phyloP scores from a whole-genome alignment of 2,329 filamentous ascomycete genomes.

The Seiridium cupressi region DNA sequence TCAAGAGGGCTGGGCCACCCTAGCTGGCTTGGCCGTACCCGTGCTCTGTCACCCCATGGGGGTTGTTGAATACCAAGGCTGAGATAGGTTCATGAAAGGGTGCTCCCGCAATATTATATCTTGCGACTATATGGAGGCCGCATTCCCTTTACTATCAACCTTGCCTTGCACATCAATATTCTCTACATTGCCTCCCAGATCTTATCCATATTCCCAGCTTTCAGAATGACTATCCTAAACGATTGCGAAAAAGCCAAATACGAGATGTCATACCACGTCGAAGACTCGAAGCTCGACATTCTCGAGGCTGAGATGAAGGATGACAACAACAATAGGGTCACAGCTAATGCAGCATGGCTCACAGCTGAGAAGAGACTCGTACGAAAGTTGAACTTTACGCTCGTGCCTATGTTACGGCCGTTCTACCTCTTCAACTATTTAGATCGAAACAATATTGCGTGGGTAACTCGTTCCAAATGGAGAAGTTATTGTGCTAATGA shows the following conservation, averaged over 20 bases:
- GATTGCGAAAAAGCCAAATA: neutral
- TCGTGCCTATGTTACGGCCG: slow-evolving; percentile 33
- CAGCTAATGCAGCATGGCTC: slow-evolving; percentile 7
- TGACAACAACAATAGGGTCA: neutral
- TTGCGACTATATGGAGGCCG: too few species aligned
- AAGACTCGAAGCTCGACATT: neutral
- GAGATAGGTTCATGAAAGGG: too few species aligned
- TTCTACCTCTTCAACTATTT: slow-evolving; percentile 30
- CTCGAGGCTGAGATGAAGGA: neutral
- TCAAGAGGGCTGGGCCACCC: too few species aligned
- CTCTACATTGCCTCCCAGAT: too few species aligned
- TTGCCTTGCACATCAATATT: too few species aligned
- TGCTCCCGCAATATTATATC: too few species aligned
- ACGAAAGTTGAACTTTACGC: slow-evolving; percentile 32
- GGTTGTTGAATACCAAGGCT: neutral
- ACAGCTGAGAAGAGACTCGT: slow-evolving; percentile 32
- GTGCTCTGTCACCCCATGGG: neutral
- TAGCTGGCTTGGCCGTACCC: neutral
- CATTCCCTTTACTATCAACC: too few species aligned
- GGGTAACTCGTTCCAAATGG: slow-evolving; percentile 27
- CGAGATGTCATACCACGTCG: neutral
- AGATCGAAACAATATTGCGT: slow-evolving; percentile 46
- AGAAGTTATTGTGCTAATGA: slow-evolving; percentile 24
- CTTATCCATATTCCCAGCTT: too few species aligned
- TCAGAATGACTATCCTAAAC: too few species aligned